Evolutionary conservation across 768 basidiomycete species (phyloP).

Genomic region (Panaeolus papilionaceus): DNA sequence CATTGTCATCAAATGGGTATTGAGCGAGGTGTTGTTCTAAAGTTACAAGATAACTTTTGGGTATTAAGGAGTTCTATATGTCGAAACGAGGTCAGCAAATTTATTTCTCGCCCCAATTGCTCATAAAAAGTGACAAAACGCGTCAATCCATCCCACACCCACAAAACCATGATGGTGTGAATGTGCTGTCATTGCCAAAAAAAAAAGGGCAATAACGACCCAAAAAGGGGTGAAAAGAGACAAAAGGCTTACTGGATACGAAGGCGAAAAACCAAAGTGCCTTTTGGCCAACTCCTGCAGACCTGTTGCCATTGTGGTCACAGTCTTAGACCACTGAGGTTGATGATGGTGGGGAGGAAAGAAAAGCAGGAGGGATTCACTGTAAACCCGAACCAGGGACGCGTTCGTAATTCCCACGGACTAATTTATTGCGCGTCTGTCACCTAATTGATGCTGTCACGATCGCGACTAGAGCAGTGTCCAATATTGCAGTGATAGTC

Average conservation of each 20-base stretch:
- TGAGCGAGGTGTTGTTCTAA: not conserved
- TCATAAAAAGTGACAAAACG: not conserved
- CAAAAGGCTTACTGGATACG: not conserved
- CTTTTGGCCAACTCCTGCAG: not conserved
- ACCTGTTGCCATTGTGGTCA: not conserved
- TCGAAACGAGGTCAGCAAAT: not conserved
- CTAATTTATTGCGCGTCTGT: conserved; percentile 11
- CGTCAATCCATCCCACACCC: not conserved
- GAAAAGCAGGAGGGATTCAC: not conserved
- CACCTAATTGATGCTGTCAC: conserved; percentile 1
- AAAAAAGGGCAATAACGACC: not conserved
- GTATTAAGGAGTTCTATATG: not conserved
- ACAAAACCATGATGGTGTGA: not conserved
- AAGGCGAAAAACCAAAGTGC: conserved; percentile 1
- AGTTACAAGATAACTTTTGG: conserved; percentile 1
- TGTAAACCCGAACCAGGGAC: not conserved
- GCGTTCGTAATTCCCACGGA: not conserved
- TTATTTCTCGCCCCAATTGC: too few species aligned
- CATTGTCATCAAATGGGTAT: conserved; percentile 1
- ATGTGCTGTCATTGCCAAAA: not conserved
- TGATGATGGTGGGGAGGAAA: not conserved
- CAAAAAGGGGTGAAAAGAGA: not conserved
- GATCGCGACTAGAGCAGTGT: too few species aligned
- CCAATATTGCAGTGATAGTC: too few species aligned
- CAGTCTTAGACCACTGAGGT: not conserved